phyloP scores from a whole-genome alignment of 345 rosid species.

The Linum lewisii region DNA sequence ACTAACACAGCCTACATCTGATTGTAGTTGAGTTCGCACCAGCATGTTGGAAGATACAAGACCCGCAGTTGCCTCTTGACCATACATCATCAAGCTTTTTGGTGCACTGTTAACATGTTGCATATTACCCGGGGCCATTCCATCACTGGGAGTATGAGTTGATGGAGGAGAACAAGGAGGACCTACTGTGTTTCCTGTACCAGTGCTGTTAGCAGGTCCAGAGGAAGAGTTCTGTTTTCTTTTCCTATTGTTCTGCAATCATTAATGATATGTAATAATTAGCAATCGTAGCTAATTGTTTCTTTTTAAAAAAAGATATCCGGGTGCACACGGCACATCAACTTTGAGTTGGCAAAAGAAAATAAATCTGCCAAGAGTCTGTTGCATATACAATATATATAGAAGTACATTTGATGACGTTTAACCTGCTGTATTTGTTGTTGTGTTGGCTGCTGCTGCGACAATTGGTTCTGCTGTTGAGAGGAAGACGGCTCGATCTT shows the following conservation, averaged over 20 bases:
- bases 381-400: constrained; percentile 6
- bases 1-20: too few relatives aligned
- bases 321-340: too few relatives aligned
- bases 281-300: background rate
- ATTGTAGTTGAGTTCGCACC: constrained; percentile 21
- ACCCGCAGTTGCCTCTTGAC: constrained; percentile 32
- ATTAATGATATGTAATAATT: constrained; percentile 7
- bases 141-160: constrained; percentile 63
- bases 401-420: constrained; percentile 6
- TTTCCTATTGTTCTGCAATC: constrained; percentile 41
- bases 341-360: constrained; percentile 4
- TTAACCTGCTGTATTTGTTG: constrained; percentile 44
- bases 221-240: constrained; percentile 57
- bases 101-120: constrained; percentile 31
- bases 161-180: constrained; percentile 60
- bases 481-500: constrained; percentile 49
- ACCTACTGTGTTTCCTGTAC: constrained; percentile 53
- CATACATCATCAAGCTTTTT: constrained; percentile 35
- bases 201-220: constrained; percentile 53
- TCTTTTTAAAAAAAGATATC: too few relatives aligned
- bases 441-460: constrained; percentile 36
- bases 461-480: constrained; percentile 43
- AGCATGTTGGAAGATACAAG: constrained; percentile 39
- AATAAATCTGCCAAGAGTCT: background rate
- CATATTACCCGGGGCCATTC: constrained; percentile 32